Evolutionary conservation across 768 basidiomycete genomes (phyloP).

Genomic region (Saitozyma podzolica): DNA sequence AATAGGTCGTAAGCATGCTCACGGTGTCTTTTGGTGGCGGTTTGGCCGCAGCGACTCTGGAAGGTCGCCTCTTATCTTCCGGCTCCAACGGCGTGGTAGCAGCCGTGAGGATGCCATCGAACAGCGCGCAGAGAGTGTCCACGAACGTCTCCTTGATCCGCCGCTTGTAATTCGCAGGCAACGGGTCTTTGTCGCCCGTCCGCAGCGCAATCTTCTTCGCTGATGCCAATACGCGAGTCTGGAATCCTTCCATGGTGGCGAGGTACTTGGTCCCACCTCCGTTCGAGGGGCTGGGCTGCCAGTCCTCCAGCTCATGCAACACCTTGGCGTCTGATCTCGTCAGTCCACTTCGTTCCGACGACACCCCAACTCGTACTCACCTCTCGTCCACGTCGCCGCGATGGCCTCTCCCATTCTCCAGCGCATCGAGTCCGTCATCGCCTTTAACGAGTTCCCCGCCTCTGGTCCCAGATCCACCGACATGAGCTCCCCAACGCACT

Average conservation of each 20-base stretch:
- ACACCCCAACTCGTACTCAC: slow-evolving; percentile 56
- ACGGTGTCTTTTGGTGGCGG: slow-evolving; percentile 34
- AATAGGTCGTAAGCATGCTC: slow-evolving; percentile 2
- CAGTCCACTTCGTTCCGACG: slow-evolving; percentile 12
- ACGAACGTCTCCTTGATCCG: slow-evolving; percentile 45
- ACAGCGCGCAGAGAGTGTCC: slow-evolving; percentile 37
- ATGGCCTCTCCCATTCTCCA: slow-evolving; percentile 88
- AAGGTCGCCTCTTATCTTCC: slow-evolving; percentile 13
- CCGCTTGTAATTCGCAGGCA: slow-evolving; percentile 26
- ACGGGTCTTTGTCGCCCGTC: slow-evolving; percentile 25
- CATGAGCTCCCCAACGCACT: slow-evolving; percentile 76
- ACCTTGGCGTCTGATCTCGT: slow-evolving; percentile 67
- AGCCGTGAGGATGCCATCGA: slow-evolving; percentile 34
- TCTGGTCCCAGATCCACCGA: slow-evolving; percentile 80
- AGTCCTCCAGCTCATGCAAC: slow-evolving; percentile 84
- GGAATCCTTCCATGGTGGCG: slow-evolving; percentile 74
- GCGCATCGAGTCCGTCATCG: slow-evolving; percentile 73
- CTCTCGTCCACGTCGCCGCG: slow-evolving; percentile 75
- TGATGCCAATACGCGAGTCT: slow-evolving; percentile 51
- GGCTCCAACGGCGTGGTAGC: slow-evolving; percentile 15
- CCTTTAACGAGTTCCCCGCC: slow-evolving; percentile 61
- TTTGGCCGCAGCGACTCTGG: slow-evolving; percentile 55
- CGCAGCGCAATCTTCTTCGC: slow-evolving; percentile 27
- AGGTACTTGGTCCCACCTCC: slow-evolving; percentile 66
- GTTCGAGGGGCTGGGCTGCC: slow-evolving; percentile 61